A percentile compares a stretch with the other conserved stretches of the same genome.
Evolutionary conservation across 257 asterid species (phyloP).

Genomic region (Phtheirospermum japonicum): DNA sequence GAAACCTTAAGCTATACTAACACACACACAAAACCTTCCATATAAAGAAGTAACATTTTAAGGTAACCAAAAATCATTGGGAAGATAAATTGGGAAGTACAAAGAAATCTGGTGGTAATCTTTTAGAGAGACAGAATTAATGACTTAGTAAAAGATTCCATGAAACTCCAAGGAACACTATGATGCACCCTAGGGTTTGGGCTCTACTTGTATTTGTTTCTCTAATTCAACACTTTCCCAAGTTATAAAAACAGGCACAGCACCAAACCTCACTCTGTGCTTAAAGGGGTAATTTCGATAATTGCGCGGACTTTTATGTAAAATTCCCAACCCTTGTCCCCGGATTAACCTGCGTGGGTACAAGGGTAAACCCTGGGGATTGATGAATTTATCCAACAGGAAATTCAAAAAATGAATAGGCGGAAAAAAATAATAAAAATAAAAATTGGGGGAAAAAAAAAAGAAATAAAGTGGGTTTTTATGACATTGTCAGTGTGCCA

Average conservation of each 20-base stretch:
- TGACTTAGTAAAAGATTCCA: neutral
- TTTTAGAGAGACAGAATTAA: conserved; percentile 20
- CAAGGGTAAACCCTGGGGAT: conserved; percentile 26
- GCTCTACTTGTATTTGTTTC: neutral
- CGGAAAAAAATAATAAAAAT: neutral
- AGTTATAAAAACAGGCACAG: conserved; percentile 23
- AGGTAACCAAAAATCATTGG: neutral
- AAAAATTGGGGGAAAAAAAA: neutral
- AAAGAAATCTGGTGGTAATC: conserved; percentile 2
- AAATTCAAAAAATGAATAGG: neutral
- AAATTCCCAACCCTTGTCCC: neutral
- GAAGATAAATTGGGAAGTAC: neutral
- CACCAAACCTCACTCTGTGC: conserved; percentile 24
- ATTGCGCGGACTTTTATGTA: conserved; percentile 31
- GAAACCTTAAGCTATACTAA: too few relatives aligned
- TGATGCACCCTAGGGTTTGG: neutral
- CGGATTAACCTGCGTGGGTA: conserved; percentile 26
- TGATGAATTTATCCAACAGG: conserved; percentile 19
- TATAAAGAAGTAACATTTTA: neutral
- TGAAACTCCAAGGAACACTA: neutral
- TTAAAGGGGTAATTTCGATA: conserved; percentile 39
- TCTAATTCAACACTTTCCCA: conserved; percentile 26
- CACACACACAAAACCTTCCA: too few relatives aligned
- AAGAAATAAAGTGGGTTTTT: neutral
- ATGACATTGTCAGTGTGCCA: conserved; percentile 33